Evolutionary conservation across 345 rosid genomes (phyloP).

Genomic region (Xanthoceras sorbifolium): DNA sequence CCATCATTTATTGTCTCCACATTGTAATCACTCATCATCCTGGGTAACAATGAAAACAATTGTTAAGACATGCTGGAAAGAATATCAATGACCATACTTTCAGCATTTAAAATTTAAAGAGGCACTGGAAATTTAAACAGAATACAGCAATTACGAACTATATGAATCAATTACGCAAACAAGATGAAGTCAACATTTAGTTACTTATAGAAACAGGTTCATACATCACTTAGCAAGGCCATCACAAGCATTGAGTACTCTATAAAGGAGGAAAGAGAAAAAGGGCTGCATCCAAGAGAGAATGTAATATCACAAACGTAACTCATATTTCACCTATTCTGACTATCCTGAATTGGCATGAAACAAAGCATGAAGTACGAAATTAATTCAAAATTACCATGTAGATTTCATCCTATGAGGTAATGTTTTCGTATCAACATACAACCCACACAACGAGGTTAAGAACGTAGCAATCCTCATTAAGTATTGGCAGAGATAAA

Average conservation of each 20-base stretch:
- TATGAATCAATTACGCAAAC: neutral
- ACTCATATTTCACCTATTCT: neutral
- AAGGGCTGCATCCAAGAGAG: neutral
- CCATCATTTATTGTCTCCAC: constrained; percentile 77
- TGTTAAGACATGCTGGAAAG: constrained; percentile 7
- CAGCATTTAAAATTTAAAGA: neutral
- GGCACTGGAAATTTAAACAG: neutral
- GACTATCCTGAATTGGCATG: neutral
- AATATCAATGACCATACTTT: constrained; percentile 11
- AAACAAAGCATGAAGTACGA: neutral
- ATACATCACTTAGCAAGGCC: neutral
- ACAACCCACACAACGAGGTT: neutral
- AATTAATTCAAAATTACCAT: neutral
- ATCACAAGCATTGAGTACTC: neutral
- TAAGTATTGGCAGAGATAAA: neutral
- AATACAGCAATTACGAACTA: neutral
- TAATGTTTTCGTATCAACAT: neutral
- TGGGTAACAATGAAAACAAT: constrained; percentile 33
- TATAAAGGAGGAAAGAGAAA: neutral
- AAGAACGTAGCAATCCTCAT: neutral
- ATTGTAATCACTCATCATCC: constrained; percentile 82
- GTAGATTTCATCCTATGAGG: neutral
- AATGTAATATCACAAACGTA: neutral
- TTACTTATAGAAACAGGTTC: constrained; percentile 1
- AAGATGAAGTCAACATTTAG: neutral